Base-by-base conservation (phyloP, 2,329 filamentous ascomycete genomes). In the Beauveria pseudobassiana region DNA sequence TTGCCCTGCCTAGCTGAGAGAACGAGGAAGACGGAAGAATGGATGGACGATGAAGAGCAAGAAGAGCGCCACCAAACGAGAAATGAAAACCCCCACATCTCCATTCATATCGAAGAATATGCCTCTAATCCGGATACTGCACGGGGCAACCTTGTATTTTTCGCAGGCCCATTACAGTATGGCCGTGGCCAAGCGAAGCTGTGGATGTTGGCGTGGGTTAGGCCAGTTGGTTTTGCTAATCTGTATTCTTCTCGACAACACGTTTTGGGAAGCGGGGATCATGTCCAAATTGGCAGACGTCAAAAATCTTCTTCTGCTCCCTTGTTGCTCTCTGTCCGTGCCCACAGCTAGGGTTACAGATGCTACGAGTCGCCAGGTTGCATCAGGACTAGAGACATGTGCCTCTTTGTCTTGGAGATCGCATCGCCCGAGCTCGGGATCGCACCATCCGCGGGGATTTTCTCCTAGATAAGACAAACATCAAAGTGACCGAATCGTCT, bases 291-390 rank as follows among this genome's bases (percentile, higher is more conserved):
- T 20, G n/a, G 45, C 28, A 3, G 26, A 24, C 28, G 45, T 58
- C 18, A 45, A 30, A 38, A 46, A 20, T 38, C 22, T 24, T 22
- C 7, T n/a, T 28, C 42, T 1, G n/a, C 45, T 24, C n/a, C 9
- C n/a, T 5, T 49, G 16, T 20, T 24, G n/a, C 46, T 26, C 55
- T 43, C 22, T 34, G 55, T 58, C 55, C 55, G 46, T 58, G 55
- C 57, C 48, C 57, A 52, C 24, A 30, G 20, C 30, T 58, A 59
- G 57, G 57, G 57, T 59, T 34, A 46, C 57, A 59, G 49, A 52
- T 52, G 24, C 48, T 26, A 34, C 48, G 24, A 52, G 22, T 34
- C 16, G 20, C 50, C n/a, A 45, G 52, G 43, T 55, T 49, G 48
- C 24, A 59, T 59, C 48, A 45, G 57, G 24, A 59, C 48, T 51